Percentiles rank a stretch among this genome's conserved stretches.
Evolutionary conservation across 306 rosid genomes (phyloP).

Genomic region (Leucaena leucocephala): DNA sequence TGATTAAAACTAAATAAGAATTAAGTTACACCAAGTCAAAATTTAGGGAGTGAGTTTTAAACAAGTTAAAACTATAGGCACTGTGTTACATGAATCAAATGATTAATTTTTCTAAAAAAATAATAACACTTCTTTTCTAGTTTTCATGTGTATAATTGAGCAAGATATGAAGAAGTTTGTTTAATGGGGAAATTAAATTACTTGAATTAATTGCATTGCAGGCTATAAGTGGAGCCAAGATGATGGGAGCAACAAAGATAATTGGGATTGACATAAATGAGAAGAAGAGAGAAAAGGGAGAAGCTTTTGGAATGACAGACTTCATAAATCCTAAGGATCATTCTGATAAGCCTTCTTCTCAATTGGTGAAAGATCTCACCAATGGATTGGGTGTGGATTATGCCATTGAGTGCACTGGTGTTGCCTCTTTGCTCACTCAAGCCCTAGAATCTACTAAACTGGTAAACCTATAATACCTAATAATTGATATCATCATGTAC

Average conservation of each 20-base stretch:
- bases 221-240: constrained; percentile 1
- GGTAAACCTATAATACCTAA: constrained; percentile 35
- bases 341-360: constrained; percentile 36
- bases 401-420: constrained; percentile 58
- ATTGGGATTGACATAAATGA: not conserved
- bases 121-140: too few relatives aligned
- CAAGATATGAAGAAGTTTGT: not conserved
- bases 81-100: too few relatives aligned
- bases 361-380: constrained; percentile 44
- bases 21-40: too few relatives aligned
- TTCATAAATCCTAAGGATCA: constrained; percentile 47
- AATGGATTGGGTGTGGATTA: constrained; percentile 65
- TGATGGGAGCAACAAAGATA: not conserved
- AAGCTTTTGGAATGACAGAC: constrained; percentile 47
- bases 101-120: too few relatives aligned
- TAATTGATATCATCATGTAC: too few relatives aligned
- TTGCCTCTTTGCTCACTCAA: constrained; percentile 41
- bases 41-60: too few relatives aligned
- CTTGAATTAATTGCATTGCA: not conserved
- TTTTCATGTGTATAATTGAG: not conserved
- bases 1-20: too few relatives aligned
- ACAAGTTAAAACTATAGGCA: too few relatives aligned
- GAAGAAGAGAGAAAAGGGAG: not conserved
- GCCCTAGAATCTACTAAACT: constrained; percentile 54
- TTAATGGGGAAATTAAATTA: not conserved